A percentile compares a stretch with the other conserved stretches of the same genome.
Conservation (phyloP, 345 rosid genomes). For the Eucalyptus polybractea region DNA sequence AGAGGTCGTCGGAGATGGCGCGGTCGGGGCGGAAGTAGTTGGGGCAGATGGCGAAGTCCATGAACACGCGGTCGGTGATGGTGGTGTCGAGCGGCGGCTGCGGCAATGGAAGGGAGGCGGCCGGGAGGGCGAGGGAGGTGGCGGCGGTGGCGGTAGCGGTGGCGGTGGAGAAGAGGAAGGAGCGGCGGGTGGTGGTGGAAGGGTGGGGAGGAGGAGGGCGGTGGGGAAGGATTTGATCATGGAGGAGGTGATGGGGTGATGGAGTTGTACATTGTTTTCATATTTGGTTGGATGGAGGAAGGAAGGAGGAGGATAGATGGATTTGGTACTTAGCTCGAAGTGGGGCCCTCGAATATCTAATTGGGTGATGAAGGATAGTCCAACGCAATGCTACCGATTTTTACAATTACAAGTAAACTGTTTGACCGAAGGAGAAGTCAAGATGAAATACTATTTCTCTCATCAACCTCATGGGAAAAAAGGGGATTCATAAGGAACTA, state of each 20-base stretch:
- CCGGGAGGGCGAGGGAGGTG: constrained; percentile 24
- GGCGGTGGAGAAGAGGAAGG: not conserved
- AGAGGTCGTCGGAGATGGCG: constrained; percentile 19
- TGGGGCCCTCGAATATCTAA: not conserved
- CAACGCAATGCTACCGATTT: not conserved
- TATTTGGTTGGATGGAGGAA: not conserved
- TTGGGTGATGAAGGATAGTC: not conserved
- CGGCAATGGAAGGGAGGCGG: constrained; percentile 6
- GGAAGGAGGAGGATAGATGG: not conserved
- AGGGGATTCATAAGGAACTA: not conserved
- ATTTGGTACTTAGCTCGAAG: not conserved
- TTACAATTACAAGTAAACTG: not conserved
- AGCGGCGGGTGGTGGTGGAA: not conserved
- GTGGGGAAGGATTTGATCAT: not conserved
- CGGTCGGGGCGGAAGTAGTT: constrained; percentile 55
- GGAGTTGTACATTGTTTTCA: not conserved
- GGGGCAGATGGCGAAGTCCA: constrained; percentile 83
- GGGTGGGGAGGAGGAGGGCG: not conserved
- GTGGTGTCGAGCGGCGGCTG: constrained; percentile 39
- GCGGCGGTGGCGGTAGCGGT: constrained; percentile 8
- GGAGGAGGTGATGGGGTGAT: not conserved
- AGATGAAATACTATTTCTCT: not conserved
- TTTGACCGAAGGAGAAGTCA: not conserved
- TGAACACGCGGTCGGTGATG: constrained; percentile 78
- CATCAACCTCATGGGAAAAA: not conserved